phyloP scores from a whole-genome alignment of 2,329 filamentous ascomycete genomes.

The Acephala macrosclerotiorum region DNA sequence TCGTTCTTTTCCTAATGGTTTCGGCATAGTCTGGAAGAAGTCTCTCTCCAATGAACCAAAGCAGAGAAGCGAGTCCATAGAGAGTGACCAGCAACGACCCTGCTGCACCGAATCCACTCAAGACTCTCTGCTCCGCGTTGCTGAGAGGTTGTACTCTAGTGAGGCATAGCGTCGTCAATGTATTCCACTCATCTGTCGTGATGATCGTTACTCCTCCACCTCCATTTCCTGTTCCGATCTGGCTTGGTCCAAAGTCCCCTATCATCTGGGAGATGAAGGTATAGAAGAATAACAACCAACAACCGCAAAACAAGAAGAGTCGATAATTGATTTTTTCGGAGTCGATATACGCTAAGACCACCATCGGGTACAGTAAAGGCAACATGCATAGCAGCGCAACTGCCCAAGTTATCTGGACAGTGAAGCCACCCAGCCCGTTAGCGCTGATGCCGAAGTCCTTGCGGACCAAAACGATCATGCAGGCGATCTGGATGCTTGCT shows the following conservation, averaged over 20 bases:
- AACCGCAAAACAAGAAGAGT: slow-evolving; percentile 23
- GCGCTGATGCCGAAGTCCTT: slow-evolving; percentile 26
- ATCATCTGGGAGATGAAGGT: slow-evolving; percentile 30
- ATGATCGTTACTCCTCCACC: slow-evolving; percentile 20
- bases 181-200: slow-evolving; percentile 20
- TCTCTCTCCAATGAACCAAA: slow-evolving; percentile 20
- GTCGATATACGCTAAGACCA: not conserved
- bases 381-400: slow-evolving; percentile 25
- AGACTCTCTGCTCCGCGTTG: slow-evolving; percentile 8
- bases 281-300: slow-evolving; percentile 30
- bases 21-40: not conserved
- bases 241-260: slow-evolving; percentile 21
- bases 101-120: slow-evolving; percentile 18
- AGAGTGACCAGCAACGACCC: slow-evolving; percentile 8
- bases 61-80: slow-evolving; percentile 14
- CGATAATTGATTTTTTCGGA: slow-evolving; percentile 17
- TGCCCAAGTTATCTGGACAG: slow-evolving; percentile 29
- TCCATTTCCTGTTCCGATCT: slow-evolving; percentile 20
- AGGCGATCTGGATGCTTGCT: slow-evolving; percentile 24
- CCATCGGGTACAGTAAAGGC: slow-evolving; percentile 17
- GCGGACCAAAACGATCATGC: slow-evolving; percentile 22
- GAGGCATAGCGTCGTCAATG: slow-evolving; percentile 13
- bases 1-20: not conserved
- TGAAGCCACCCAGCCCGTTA: slow-evolving; percentile 25
- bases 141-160: slow-evolving; percentile 3